Conservation (phyloP, 495 filamentous ascomycete species). For the Talaromyces liani region DNA sequence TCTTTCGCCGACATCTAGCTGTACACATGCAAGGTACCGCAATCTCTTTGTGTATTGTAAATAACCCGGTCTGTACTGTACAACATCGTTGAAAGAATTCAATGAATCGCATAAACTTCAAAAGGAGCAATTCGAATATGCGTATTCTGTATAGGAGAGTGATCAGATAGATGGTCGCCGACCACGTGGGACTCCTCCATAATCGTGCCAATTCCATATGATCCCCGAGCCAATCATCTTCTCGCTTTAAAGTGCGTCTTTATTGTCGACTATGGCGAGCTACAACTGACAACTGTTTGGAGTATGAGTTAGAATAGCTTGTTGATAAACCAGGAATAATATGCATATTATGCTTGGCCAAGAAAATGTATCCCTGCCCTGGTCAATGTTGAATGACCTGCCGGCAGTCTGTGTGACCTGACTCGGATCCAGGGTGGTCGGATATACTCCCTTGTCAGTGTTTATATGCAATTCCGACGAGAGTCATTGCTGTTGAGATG, state of each 20-base stretch:
- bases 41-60: not conserved
- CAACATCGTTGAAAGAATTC: not conserved
- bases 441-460: not conserved
- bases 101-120: not conserved
- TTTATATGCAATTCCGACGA: not conserved
- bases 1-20: too few relatives aligned
- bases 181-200: not conserved
- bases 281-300: not conserved
- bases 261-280: not conserved
- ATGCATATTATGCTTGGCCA: too few relatives aligned
- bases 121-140: too few relatives aligned
- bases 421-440: not conserved
- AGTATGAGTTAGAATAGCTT: too few relatives aligned
- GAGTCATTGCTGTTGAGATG: too few relatives aligned
- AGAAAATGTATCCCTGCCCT: not conserved
- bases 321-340: too few relatives aligned
- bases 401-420: not conserved
- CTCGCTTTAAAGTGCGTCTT: not conserved
- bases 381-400: not conserved
- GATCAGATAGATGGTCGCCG: not conserved
- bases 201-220: not conserved
- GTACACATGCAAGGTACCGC: not conserved
- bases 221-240: conserved; percentile 5
- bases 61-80: not conserved
- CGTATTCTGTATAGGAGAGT: too few relatives aligned